A percentile compares a stretch with the other conserved stretches of the same genome.
Conservation (phyloP, 768 basidiomycete species). For the Pleurotus sapidus region DNA sequence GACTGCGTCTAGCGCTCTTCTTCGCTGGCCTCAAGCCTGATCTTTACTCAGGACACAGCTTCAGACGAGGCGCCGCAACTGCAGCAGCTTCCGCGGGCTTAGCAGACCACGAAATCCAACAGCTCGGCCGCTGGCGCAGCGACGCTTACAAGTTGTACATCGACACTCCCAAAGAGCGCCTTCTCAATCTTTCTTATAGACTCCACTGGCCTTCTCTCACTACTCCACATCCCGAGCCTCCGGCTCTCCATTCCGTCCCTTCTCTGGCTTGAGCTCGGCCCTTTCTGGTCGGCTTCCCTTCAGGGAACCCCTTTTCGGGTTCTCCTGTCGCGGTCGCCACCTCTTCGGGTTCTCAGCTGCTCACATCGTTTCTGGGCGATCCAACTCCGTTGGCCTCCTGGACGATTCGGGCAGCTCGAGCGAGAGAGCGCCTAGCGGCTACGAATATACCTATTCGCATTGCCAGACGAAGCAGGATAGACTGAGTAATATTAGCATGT, state of each 20-base stretch:
- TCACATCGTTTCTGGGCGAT: too few species aligned
- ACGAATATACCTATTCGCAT: too few species aligned
- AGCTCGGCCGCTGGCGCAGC: conserved; percentile 4
- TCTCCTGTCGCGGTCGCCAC: not conserved
- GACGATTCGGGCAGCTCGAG: too few species aligned
- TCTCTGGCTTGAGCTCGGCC: not conserved
- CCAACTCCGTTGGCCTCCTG: too few species aligned
- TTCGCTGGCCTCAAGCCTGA: not conserved
- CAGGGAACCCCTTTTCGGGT: not conserved
- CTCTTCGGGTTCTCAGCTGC: not conserved
- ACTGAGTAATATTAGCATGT: too few species aligned
- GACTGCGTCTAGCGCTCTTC: not conserved
- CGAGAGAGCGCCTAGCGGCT: too few species aligned
- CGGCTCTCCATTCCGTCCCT: not conserved
- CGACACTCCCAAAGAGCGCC: not conserved
- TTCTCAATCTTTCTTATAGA: not conserved
- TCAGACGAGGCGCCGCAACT: not conserved
- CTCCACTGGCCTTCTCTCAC: not conserved
- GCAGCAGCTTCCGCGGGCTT: too few species aligned
- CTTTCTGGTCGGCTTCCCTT: not conserved
- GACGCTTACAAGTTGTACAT: conserved; percentile 9
- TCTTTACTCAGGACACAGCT: not conserved
- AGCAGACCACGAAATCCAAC: conserved; percentile 7
- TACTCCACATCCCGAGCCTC: not conserved
- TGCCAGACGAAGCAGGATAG: too few species aligned